Base-by-base conservation (phyloP, 345 rosid species). In the Noccaea caerulescens region DNA sequence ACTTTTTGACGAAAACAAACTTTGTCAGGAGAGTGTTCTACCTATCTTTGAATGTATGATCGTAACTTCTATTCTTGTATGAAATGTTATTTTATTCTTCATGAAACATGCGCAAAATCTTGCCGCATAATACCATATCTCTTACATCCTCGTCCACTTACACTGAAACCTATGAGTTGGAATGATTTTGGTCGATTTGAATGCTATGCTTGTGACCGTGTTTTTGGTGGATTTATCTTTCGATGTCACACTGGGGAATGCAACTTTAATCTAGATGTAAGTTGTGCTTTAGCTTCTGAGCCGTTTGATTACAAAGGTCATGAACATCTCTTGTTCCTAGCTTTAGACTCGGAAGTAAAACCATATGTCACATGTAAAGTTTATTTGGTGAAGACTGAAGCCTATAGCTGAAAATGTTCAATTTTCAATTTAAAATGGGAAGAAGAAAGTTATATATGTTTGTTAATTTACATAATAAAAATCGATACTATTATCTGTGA, bases 61-160 rank as follows among this genome's bases (percentile, higher is more conserved):
- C n/a, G n/a, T 10, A 7, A 8, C 2, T 12, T n/a, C 3, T 41
- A 37, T 50, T 7, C 47, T 37, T 65, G 58, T 65, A 37, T 20
- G 23, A n/a, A 50, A 3, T 50, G 69, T 47, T 8, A 20, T 0
- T 50, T 36, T 3, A 8, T 12, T 6, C 10, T 63, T 6, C 54
- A 62, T 9, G 6, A 62, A 62, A 5, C 13, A 27, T 62, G 67
- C 3, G 67, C 52, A 8, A 10, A 44, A 0, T 0, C 53, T 32
- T 14, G 2, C 0, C 52, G 67, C 0, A 44, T 1, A 1, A 30
- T 65, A 12, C 57, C 23, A 4, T 18, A 46, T 37, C 12, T 0
- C 1, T 38, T 65, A 25, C 38, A 51, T 51, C 71, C 60, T 5
- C 60, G 52, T 53, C 71, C 9, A 8, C 71, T 52, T 7, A 14